Base-by-base conservation (phyloP, 495 filamentous ascomycete species). In the Poronia punctata region DNA sequence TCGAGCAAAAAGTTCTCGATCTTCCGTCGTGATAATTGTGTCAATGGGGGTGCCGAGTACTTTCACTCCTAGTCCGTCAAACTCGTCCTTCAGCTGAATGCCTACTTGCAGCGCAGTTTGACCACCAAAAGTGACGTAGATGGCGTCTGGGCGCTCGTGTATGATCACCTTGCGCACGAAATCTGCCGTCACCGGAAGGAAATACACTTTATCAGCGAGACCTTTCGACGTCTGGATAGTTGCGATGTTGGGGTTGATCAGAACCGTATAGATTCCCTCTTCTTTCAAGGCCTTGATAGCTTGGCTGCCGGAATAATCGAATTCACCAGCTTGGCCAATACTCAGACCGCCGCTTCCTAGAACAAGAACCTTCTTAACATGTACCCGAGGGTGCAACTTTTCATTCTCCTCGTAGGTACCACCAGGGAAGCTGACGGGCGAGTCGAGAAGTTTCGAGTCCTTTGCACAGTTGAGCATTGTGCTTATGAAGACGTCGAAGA, bases 171-270 rank as follows among this genome's bases (percentile, higher is more conserved):
- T 90, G 48, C 87, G 88, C 32, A 98, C 90, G 52, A 96, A 98
- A 61, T 96, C 89, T 27, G 89, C 86, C 18, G 88, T 98, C 33
- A 98, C 92, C 7, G 90, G 90, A 2, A 96, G 79, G 71, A 96
- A 98, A 68, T 96, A 98, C 41, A 98, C 86, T 64, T 96, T 92
- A 53, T 98, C 90, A 7, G 90, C 90, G 35, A 98, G 75, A 49
- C 94, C 94, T 69, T 95, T 93, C 17, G 94, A 90, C 24, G 90
- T 98, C 64, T 98, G 90, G 54, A 98, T 98, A 19, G 90, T 98
- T 25, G 90, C 90, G 52, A 98, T 98, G 62, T 98, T 98, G 32
- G 90, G 92, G 65, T 98, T 98, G 69, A 98, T 89, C 40, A 98
- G 78, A 44, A 98, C 81, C 2, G 92, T 95, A 51, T 86, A 81